Base-by-base conservation (phyloP, 345 rosid species). In the Pelargonium nanum region DNA sequence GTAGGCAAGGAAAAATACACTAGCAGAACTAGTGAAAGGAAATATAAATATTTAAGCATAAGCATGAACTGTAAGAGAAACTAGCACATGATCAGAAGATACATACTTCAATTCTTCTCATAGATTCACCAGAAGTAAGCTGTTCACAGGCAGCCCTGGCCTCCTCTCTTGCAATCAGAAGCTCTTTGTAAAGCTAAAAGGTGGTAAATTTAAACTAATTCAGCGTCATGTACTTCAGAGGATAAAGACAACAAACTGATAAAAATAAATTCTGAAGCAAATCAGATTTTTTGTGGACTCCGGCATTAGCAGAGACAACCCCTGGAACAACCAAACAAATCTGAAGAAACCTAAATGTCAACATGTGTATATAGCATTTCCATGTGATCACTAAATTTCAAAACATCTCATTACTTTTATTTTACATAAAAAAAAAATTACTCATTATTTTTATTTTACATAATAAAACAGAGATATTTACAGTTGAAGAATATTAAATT, bases 121-220 rank as follows among this genome's bases (percentile, higher is more conserved):
- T 70, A 70, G 65, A 72, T 62, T 73, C 82, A 66, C 56, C 28
- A 40, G 75, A 73, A 67, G 78, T 73, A 83, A 81, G 79, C 66
- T 66, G 77, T 72, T 81, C 84, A 60, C 51, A 65, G 72, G 85
- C 85, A 61, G 61, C 63, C 73, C 73, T 77, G 40, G 84, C 83
- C 73, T 86, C 87, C 65, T 81, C 84, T 65, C 65, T 59, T 59
- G 90, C 89, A 75, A 61, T 78, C 58, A 68, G 81, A 66, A 88
- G 80, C 76, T 86, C 91, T 69, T 81, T 71, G 53, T 65, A 72
- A 22, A 83, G 83, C 94, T 91, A 63, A 40, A 61, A 62, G 60
- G 21, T 53, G 19, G 45, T 17, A 23, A 55, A 22, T 10, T 54
- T 22, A 15, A 54, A 21, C 22, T 24, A 54, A 55, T 55, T 55